phyloP scores from a whole-genome alignment of 192 early-diverging fungal genomes.

The Diversispora epigaea region DNA sequence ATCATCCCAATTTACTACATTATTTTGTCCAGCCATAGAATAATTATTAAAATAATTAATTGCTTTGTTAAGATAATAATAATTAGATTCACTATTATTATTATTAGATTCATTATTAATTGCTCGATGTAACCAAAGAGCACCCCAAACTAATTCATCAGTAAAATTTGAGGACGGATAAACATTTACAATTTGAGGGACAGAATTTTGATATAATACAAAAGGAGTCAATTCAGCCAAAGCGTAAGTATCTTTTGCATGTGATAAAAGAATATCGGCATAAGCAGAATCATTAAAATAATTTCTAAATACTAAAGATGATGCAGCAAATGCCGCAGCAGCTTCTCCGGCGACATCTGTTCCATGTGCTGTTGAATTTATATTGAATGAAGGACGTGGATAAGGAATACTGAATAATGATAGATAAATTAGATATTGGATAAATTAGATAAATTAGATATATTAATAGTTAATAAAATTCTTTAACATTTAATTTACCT shows the following conservation, averaged over 20 bases:
- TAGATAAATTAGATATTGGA: neutral
- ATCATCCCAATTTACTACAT: conserved; percentile 56
- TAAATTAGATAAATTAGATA: neutral
- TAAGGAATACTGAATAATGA: conserved; percentile 40
- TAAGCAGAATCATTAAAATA: conserved; percentile 48
- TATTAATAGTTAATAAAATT: neutral
- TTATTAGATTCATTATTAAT: conserved; percentile 36
- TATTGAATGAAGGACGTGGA: conserved; percentile 49
- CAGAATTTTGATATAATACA: neutral
- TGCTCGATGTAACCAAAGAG: conserved; percentile 58
- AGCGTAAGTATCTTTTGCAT: conserved; percentile 45
- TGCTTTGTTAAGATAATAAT: conserved; percentile 48
- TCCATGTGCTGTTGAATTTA: conserved; percentile 47
- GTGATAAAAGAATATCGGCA: conserved; percentile 40
- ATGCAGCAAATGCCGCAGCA: conserved; percentile 56
- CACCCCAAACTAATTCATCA: conserved; percentile 55
- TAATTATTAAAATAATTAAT: conserved; percentile 46
- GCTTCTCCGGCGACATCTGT: conserved; percentile 56
- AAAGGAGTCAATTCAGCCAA: conserved; percentile 43
- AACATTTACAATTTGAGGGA: neutral
- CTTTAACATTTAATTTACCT: neutral
- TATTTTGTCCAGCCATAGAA: conserved; percentile 1
- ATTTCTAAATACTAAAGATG: conserved; percentile 53
- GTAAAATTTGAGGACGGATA: conserved; percentile 24
- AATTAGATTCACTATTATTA: no score